Evolutionary conservation across 2,329 filamentous ascomycete genomes (phyloP).

Genomic region (Pyricularia sp.): DNA sequence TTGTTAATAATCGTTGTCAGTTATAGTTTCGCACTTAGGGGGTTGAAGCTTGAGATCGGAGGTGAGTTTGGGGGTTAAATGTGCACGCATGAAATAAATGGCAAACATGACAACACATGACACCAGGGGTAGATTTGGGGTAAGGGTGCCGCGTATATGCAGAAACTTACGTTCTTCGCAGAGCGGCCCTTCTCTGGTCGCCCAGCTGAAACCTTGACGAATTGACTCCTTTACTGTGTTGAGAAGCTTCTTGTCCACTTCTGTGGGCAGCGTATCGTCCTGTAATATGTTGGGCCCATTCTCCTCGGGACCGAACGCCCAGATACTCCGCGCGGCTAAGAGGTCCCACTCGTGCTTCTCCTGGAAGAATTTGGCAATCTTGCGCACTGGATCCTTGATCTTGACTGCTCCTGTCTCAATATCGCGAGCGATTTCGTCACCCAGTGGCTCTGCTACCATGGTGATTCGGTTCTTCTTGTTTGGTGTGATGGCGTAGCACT

Average conservation of each 20-base stretch:
- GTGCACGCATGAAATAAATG: neutral
- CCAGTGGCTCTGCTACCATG: constrained; percentile 93
- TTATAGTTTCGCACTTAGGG: neutral
- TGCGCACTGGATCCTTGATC: constrained; percentile 86
- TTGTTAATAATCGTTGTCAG: neutral
- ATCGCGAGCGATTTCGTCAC: constrained; percentile 88
- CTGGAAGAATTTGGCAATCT: constrained; percentile 94
- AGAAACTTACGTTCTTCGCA: constrained; percentile 82
- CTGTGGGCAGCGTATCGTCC: constrained; percentile 89
- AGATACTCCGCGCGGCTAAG: constrained; percentile 87
- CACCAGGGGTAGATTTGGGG: constrained; percentile 10
- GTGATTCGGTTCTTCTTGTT: constrained; percentile 99
- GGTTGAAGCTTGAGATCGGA: neutral
- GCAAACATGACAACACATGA: constrained; percentile 7
- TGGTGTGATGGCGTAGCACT: constrained; percentile 94
- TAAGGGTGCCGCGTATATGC: neutral
- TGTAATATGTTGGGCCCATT: constrained; percentile 91
- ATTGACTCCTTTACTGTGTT: constrained; percentile 85
- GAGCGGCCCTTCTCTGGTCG: constrained; percentile 84
- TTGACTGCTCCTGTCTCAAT: constrained; percentile 86
- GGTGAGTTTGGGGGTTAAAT: neutral
- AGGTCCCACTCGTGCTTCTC: constrained; percentile 97
- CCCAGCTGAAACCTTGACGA: constrained; percentile 95
- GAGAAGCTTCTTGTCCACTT: constrained; percentile 88
- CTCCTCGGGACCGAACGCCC: constrained; percentile 96